These are phyloP conservation scores for Peziza echinospora DNA, from an alignment of 495 filamentous ascomycete genomes.

Conservation along the genomic window DNA sequence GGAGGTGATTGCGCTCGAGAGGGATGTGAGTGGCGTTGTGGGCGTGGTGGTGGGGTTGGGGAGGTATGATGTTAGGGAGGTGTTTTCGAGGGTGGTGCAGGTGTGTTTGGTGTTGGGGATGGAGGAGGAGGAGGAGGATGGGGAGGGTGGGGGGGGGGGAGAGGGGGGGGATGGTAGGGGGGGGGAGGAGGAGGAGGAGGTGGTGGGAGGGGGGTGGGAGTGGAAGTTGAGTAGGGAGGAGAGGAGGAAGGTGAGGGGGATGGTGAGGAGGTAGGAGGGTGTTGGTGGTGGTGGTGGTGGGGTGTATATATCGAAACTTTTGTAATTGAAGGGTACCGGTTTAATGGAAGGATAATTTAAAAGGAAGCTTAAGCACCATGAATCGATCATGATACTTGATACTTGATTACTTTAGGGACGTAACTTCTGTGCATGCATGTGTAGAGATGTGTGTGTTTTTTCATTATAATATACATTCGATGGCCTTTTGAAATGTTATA, in stretches of 20 bases:
- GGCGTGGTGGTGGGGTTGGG: slow-evolving; percentile 50
- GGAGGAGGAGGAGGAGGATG: slow-evolving; percentile 76
- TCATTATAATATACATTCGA: too few relatives aligned
- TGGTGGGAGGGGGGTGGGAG: not conserved
- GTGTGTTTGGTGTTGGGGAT: slow-evolving; percentile 80
- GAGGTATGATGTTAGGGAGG: slow-evolving; percentile 58
- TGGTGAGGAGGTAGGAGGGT: slow-evolving; percentile 19
- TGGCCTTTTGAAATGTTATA: too few relatives aligned
- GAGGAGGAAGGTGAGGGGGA: slow-evolving; percentile 35
- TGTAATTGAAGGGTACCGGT: too few relatives aligned
- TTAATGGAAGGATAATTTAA: too few relatives aligned
- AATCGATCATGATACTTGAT: too few relatives aligned
- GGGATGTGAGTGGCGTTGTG: slow-evolving; percentile 65
- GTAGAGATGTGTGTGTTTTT: too few relatives aligned
- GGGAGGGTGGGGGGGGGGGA: slow-evolving; percentile 42
- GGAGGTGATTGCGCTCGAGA: slow-evolving; percentile 69
- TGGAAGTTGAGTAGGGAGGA: slow-evolving; percentile 40
- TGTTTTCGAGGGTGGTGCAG: slow-evolving; percentile 61
- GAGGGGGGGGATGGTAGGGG: slow-evolving; percentile 32
- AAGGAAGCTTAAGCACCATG: too few relatives aligned
- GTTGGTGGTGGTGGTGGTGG: not conserved
- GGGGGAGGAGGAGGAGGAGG: slow-evolving; percentile 22
- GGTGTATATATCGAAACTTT: too few relatives aligned
- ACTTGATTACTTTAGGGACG: too few relatives aligned
- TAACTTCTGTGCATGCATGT: too few relatives aligned